Base-by-base conservation (phyloP, 73 alveolate species). In the Breviolum minutum region DNA sequence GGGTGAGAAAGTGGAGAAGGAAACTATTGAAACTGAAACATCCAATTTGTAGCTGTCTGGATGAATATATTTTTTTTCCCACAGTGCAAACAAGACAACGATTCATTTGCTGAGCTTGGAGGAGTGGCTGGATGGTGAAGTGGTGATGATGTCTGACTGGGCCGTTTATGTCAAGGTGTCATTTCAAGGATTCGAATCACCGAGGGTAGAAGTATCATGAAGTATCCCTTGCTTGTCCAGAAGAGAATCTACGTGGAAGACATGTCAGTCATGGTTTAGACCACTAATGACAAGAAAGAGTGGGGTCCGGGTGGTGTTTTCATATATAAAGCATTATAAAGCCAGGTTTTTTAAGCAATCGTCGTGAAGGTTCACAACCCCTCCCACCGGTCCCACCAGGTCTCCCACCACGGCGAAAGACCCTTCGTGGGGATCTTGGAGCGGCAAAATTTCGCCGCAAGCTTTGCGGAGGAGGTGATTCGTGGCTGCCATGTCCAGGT, bases 71-170 rank as follows among this genome's bases (percentile, higher is more conserved):
- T 17, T 6, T 14, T 40, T 40, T 40, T 40, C 3, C 54, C 3
- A 40, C 54, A 40, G 54, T 40, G 54, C 54, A 40, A 40, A 40
- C 54, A 40, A 40, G 54, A 40, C 54, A 40, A 40, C 54, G 54
- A 40, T 40, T 40, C 54, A 3, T 40, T 40, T 40, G 5, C 3
- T 40, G 54, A 40, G 54, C 54, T 40, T 40, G 54, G 54, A 92
- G 98, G 98, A 73, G 64, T 92, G 98, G 98, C 64, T 92, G 5
- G 66, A 63, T 9, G 98, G 98, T 73, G 98, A 92, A 68, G 66
- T 92, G 63, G 98, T 92, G 89, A 92, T 92, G 98, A 92, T 92
- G 98, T 92, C 98, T 20, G 61, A 63, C 90, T 92, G 98, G 98
- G 98, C 98, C 27, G 98, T 61, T 29, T 92, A 92, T 66, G 90